phyloP scores from a whole-genome alignment of 2,329 filamentous ascomycete genomes.

The Arthrobotrys sinensis region DNA sequence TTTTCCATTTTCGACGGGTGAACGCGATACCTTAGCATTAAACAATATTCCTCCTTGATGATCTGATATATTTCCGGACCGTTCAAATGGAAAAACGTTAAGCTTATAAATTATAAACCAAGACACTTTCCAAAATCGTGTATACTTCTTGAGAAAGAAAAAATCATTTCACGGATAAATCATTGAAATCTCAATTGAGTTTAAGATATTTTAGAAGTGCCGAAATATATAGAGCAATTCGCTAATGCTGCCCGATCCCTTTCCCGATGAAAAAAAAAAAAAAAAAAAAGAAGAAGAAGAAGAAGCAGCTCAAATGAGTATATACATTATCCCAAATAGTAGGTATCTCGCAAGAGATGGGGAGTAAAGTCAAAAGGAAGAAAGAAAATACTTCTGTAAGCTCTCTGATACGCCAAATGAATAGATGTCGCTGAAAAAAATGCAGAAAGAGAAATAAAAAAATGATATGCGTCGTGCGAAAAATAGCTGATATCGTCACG shows the following conservation, averaged over 20 bases:
- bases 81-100: background rate
- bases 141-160: background rate
- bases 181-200: background rate
- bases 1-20: background rate
- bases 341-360: conserved; percentile 34
- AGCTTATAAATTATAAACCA: background rate
- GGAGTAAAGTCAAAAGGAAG: conserved; percentile 10
- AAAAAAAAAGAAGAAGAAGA: conserved; percentile 25
- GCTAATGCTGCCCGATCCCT: conserved; percentile 30
- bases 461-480: conserved; percentile 48
- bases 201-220: conserved; percentile 10
- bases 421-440: conserved; percentile 28
- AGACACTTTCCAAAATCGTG: background rate
- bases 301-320: background rate
- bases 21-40: background rate
- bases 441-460: conserved; percentile 19
- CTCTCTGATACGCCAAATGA: conserved; percentile 32
- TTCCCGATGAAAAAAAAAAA: conserved; percentile 22
- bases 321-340: conserved; percentile 35
- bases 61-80: conserved; percentile 30
- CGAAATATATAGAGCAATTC: conserved; percentile 26
- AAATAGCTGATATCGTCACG: background rate
- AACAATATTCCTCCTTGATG: conserved; percentile 3
- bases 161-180: background rate
- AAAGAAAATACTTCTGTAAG: conserved; percentile 18